Base-by-base conservation (phyloP, 805 yeast genomes). In the Cyberlindnera nakhonratchasimensis region DNA sequence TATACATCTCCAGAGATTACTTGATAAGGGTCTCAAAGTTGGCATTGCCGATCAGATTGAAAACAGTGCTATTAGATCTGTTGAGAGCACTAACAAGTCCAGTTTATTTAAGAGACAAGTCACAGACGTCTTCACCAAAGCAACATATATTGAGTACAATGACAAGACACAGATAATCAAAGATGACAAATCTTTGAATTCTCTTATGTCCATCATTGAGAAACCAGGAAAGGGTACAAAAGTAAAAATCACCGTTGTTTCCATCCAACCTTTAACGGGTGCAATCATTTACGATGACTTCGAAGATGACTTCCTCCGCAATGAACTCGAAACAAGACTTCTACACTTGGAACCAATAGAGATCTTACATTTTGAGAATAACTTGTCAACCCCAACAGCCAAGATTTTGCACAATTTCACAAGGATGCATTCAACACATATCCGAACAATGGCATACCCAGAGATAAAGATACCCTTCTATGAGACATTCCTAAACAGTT, bases 41-140 rank as follows among this genome's bases (percentile, higher is more conserved):
- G 98, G 95, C 0, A 78, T 93, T 2, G 93, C 90, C 0, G 82
- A 83, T 55, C 98, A 93, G 57, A 66, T 77, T 5, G 97, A 91
- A 57, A 78, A 91, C 0, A 82, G 88, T 2, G 87, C 88, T 0
- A 69, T 86, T 12, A 86, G 86, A 54, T 71, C 75, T 6, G 65
- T 64, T 13, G 62, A 61, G 23, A 63, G 76, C 3, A 61, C 75
- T 5, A 80, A 74, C 46, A 75, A 75, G 41, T 65, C 72, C 23
- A 69, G 71, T 20, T 72, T 89, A 2, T 86, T 91, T 62, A 75
- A 74, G 39, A 67, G 98, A 35, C 65, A 77, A 47, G 63, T 93
- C 6, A 75, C 90, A 0, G 76, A 79, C 8, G 79, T 87, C 0
- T 87, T 82, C 58, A 87, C 97, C 0, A 74, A 75, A 39, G 96